Conservation (phyloP, 1,139 yeast species). For the Trichomonascaceae sp. region DNA sequence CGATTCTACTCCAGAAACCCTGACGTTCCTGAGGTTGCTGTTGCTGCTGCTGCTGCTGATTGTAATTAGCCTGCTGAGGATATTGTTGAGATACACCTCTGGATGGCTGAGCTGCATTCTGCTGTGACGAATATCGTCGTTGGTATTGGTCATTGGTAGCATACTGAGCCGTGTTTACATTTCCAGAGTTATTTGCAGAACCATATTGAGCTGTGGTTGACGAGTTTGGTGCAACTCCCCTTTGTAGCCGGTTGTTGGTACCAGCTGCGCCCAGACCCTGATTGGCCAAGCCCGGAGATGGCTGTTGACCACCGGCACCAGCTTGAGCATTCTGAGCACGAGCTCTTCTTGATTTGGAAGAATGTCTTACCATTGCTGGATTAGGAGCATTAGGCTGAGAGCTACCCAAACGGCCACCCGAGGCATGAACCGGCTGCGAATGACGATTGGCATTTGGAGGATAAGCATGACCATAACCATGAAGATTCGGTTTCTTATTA, state of each 20-base stretch:
- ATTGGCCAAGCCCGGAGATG: conserved; percentile 1
- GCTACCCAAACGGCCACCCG: conserved; percentile 21
- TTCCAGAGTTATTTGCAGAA: conserved; percentile 3
- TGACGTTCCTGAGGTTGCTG: conserved; percentile 21
- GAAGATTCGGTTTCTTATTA: conserved; percentile 82
- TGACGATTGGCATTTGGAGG: conserved; percentile 36
- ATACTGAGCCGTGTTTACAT: conserved; percentile 14
- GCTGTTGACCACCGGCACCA: not conserved
- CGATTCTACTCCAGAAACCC: conserved; percentile 30
- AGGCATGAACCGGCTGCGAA: conserved; percentile 23
- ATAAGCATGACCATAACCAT: conserved; percentile 77
- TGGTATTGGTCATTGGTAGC: conserved; percentile 18
- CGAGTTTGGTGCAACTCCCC: conserved; percentile 5
- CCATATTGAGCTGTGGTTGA: conserved; percentile 14
- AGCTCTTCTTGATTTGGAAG: conserved; percentile 29
- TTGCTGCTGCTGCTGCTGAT: conserved; percentile 20
- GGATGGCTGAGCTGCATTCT: conserved; percentile 14
- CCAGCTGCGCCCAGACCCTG: conserved; percentile 2
- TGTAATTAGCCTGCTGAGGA: conserved; percentile 11
- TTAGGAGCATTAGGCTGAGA: conserved; percentile 27
- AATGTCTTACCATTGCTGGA: conserved; percentile 29
- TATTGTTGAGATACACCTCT: conserved; percentile 15
- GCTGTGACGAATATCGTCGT: conserved; percentile 16
- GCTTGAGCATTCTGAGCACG: conserved; percentile 11
- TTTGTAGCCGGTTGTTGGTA: conserved; percentile 9